A percentile compares a stretch with the other conserved stretches of the same genome.
These are phyloP conservation scores for Pseudophaeomoniella oleicola DNA, from an alignment of 2,329 filamentous ascomycete species.

Conservation along the genomic window DNA sequence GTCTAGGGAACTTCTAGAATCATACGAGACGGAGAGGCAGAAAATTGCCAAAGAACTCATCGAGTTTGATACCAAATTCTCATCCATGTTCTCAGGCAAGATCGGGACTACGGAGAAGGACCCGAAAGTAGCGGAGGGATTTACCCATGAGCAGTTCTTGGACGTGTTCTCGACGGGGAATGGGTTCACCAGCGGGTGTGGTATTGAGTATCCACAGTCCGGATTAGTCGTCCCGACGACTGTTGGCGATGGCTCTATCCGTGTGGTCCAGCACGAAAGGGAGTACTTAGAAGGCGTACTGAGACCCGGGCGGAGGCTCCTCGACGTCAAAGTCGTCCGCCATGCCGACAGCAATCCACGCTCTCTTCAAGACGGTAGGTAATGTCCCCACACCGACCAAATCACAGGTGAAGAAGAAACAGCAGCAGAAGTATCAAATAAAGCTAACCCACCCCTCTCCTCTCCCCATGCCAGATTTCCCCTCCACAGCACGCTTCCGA, in stretches of 20 bases:
- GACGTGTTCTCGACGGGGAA: background rate
- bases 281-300: slow-evolving; percentile 21
- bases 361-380: slow-evolving; percentile 20
- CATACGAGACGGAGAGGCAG: slow-evolving; percentile 39
- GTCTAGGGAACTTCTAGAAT: slow-evolving; percentile 29
- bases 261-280: slow-evolving; percentile 9
- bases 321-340: slow-evolving; percentile 18
- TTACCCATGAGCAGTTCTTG: background rate
- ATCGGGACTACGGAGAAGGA: slow-evolving; percentile 46
- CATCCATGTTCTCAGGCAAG: slow-evolving; percentile 40
- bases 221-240: background rate
- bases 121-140: slow-evolving; percentile 29
- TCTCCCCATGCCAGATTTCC: no score
- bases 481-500: background rate
- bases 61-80: slow-evolving; percentile 45
- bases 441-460: no score
- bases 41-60: slow-evolving; percentile 53
- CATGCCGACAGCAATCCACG: slow-evolving; percentile 21
- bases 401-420: no score
- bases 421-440: no score
- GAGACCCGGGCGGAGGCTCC: slow-evolving; percentile 19
- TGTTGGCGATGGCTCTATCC: no score
- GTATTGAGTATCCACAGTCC: background rate
- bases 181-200: background rate
- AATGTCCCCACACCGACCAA: no score